Evolutionary conservation across 1,284 basidiomycete species (phyloP).

Genomic region (Kalmanozyma brasiliensis): DNA sequence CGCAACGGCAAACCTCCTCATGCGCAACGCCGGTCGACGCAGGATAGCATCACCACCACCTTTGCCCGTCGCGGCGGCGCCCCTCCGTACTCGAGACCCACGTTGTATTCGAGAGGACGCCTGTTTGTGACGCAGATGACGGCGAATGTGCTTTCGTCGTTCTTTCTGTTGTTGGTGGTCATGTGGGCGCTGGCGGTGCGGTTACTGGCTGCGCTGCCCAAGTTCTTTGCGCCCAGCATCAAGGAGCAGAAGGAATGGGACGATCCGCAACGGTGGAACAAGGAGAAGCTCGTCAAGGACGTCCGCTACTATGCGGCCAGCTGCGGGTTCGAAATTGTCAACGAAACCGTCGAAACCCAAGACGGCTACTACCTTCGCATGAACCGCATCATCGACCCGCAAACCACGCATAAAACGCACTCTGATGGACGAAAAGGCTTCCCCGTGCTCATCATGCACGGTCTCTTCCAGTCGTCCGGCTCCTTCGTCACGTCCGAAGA

Average conservation of each 20-base stretch:
- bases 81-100: conserved; percentile 52
- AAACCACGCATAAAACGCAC: conserved; percentile 67
- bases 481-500: conserved; percentile 76
- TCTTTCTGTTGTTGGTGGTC: conserved; percentile 71
- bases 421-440: conserved; percentile 71
- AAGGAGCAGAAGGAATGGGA: conserved; percentile 70
- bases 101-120: conserved; percentile 50
- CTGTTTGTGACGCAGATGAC: conserved; percentile 70
- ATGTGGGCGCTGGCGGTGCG: conserved; percentile 67
- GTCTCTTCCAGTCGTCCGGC: conserved; percentile 75
- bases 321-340: conserved; percentile 73
- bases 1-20: conserved; percentile 8
- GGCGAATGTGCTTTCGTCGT: conserved; percentile 71
- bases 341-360: conserved; percentile 73
- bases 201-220: conserved; percentile 46
- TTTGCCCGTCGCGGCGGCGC: conserved; percentile 56
- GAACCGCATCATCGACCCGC: conserved; percentile 72
- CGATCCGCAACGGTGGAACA: conserved; percentile 70
- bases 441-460: conserved; percentile 75
- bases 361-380: conserved; percentile 74
- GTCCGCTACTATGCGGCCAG: conserved; percentile 73
- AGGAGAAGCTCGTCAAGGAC: conserved; percentile 72
- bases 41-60: conserved; percentile 27
- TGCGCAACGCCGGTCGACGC: conserved; percentile 6
- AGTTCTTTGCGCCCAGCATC: conserved; percentile 21